Evolutionary conservation across 495 filamentous ascomycete genomes (phyloP), one percentile per base, ranked within the genome.

Genomic region (Geopyxis carbonaria): DNA sequence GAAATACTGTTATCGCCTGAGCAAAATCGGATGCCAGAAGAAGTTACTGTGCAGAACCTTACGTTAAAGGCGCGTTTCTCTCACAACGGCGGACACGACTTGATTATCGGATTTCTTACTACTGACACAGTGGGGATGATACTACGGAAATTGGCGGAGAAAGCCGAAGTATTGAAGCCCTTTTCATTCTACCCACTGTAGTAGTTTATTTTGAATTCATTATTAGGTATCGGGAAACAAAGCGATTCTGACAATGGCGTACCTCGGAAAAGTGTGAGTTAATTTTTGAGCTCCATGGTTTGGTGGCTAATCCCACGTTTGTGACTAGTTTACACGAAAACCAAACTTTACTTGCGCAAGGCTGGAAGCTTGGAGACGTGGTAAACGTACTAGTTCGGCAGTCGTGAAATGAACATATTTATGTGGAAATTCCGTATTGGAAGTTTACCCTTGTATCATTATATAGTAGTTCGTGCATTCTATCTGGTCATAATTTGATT

Each of bases 301-400:
- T 37, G 4, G 4, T 33, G 15, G 36, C 16, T 38, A 8, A 11
- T 25, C n/a, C 13, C 3, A 8, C 11, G 18, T 21, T 19, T 16
- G 18, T 40, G 20, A 40, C 19, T 11, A 47, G 45, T 19, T 65
- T 93, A 11, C 71, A 75, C 41, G 81, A 89, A 46, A 63, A 64
- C 22, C 50, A 66, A 18, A 60, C 77, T 0, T 55, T 93, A 11
- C 51, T 58, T 13, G 65, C 62, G 21, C 80, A 85, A 48, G 79
- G 78, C 19, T 93, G 81, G 80, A 67, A 73, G 47, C 64, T 69
- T 39, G 80, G 73, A 15, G 67, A 86, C 57, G 65, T 87, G 16
- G 58, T 93, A 38, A 92, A 87, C 55, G 84, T 80, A 5, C 56
- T 89, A 40, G 73, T 92, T 36, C 78, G 78, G 47, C n/a, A n/a